Evolutionary conservation across 225 moss, liverwort and hornwort genomes (phyloP).

Genomic region (Takakia lepidozioides): DNA sequence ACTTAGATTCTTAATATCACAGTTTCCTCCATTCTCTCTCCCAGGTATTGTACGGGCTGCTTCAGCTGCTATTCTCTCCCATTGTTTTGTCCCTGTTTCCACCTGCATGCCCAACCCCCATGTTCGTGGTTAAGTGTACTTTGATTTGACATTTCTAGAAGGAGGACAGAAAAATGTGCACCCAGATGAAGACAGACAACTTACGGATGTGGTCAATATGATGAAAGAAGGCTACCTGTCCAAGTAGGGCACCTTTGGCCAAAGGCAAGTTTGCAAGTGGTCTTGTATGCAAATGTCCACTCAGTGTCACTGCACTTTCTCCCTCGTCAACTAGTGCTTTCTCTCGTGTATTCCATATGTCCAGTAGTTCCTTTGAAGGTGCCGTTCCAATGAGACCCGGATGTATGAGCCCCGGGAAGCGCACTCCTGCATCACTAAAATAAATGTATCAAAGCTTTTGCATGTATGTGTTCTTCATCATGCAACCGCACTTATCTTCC

Average conservation of each 20-base stretch:
- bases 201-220: too few species aligned
- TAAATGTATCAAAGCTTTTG: too few species aligned
- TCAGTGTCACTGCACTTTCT: constrained; percentile 51
- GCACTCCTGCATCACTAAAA: constrained; percentile 64
- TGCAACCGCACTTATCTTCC: too few species aligned
- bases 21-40: constrained; percentile 83
- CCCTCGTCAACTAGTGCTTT: constrained; percentile 60
- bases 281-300: constrained; percentile 71
- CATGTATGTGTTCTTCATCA: too few species aligned
- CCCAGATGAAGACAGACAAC: too few species aligned
- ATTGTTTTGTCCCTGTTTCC: constrained; percentile 44
- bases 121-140: background rate
- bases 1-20: constrained; percentile 85
- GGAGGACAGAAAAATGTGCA: too few species aligned
- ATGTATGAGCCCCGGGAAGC: constrained; percentile 79
- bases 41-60: constrained; percentile 76
- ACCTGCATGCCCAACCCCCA: constrained; percentile 18
- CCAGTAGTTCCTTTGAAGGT: constrained; percentile 71
- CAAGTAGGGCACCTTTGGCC: constrained; percentile 56
- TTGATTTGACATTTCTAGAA: too few species aligned
- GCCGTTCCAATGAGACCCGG: constrained; percentile 87
- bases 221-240: constrained; percentile 30
- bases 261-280: constrained; percentile 65
- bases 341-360: constrained; percentile 83
- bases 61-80: constrained; percentile 62